Conservation (phyloP, 352 stramenopile species). For the Phytophthora idaei region DNA sequence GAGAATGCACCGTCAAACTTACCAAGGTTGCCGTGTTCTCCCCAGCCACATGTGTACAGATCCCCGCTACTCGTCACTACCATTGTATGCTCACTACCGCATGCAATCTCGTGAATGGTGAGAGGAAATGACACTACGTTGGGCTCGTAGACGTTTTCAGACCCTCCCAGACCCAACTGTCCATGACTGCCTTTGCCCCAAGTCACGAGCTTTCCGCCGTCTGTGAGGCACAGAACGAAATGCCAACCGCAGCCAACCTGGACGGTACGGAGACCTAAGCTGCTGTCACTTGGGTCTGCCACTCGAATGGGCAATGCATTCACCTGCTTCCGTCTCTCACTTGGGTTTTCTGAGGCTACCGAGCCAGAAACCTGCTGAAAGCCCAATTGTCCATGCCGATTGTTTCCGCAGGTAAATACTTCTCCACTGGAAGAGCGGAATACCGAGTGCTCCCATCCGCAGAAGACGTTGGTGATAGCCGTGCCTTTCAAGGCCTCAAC, state of each 20-base stretch:
- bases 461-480: slow-evolving; percentile 49
- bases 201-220: slow-evolving; percentile 39
- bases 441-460: slow-evolving; percentile 83
- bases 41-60: slow-evolving; percentile 84
- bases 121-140: slow-evolving; percentile 37
- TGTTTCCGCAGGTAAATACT: slow-evolving; percentile 72
- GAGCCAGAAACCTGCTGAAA: slow-evolving; percentile 13
- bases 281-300: slow-evolving; percentile 12
- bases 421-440: slow-evolving; percentile 46
- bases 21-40: slow-evolving; percentile 87
- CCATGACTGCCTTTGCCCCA: slow-evolving; percentile 85
- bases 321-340: slow-evolving; percentile 27
- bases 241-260: slow-evolving; percentile 80
- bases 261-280: slow-evolving; percentile 21
- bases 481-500: slow-evolving; percentile 31
- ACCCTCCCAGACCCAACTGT: slow-evolving; percentile 54
- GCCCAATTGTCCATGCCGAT: slow-evolving; percentile 79
- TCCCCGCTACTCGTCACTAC: slow-evolving; percentile 53
- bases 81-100: slow-evolving; percentile 78
- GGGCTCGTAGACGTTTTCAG: slow-evolving; percentile 28
- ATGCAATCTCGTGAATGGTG: slow-evolving; percentile 52
- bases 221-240: slow-evolving; percentile 63
- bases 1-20: slow-evolving; percentile 15
- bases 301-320: slow-evolving; percentile 38
- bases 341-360: neutral